A percentile compares a stretch with the other conserved stretches of the same genome.
Evolutionary conservation across 495 filamentous ascomycete genomes (phyloP).

Genomic region (Alectoria sarmentosa): DNA sequence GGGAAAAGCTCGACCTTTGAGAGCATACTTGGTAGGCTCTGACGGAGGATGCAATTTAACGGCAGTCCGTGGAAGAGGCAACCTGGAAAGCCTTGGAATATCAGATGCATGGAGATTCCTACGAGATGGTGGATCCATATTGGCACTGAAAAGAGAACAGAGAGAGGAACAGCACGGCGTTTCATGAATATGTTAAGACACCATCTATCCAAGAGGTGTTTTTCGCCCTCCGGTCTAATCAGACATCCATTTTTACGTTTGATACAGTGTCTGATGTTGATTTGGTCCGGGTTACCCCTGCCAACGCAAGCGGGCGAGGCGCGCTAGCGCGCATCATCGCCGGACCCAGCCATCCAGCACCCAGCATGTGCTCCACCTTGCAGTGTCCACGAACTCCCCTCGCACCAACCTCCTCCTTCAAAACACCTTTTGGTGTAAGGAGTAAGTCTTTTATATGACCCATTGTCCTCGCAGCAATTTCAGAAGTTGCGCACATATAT

Average conservation of each 20-base stretch:
- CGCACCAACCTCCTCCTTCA: slow-evolving; percentile 1
- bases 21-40: slow-evolving; percentile 12
- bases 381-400: slow-evolving; percentile 10
- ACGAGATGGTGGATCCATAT: slow-evolving; percentile 15
- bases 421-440: slow-evolving; percentile 4
- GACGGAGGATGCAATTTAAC: slow-evolving; percentile 14
- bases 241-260: not conserved
- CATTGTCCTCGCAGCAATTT: not conserved
- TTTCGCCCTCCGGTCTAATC: not conserved
- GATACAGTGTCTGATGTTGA: slow-evolving; percentile 2
- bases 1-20: slow-evolving; percentile 2
- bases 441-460: not conserved
- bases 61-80: slow-evolving; percentile 30
- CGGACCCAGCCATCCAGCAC: slow-evolving; percentile 10
- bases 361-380: slow-evolving; percentile 16
- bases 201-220: not conserved
- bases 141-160: not conserved
- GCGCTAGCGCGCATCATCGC: slow-evolving; percentile 8
- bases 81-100: slow-evolving; percentile 34
- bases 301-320: slow-evolving; percentile 11
- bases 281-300: slow-evolving; percentile 9
- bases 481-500: not conserved
- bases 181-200: not conserved
- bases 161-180: not conserved
- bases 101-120: slow-evolving; percentile 21